A percentile compares a stretch with the other conserved stretches of the same genome.
phyloP scores from a whole-genome alignment of 2,329 filamentous ascomycete species.

The Elsinoe perseae region DNA sequence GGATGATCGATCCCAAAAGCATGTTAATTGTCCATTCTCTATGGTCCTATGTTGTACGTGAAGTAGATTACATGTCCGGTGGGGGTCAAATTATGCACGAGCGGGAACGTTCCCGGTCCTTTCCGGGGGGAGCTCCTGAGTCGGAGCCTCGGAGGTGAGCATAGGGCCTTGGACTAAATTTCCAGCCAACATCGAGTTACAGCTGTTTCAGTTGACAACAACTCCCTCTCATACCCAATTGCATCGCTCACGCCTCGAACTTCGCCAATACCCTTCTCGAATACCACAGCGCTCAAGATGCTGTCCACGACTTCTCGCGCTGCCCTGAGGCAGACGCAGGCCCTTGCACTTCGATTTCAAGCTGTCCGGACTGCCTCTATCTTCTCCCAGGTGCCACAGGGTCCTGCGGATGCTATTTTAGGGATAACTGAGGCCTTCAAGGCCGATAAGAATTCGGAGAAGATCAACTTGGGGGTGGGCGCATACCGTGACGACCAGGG shows the following conservation, averaged over 20 bases:
- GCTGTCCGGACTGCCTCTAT: conserved; percentile 62
- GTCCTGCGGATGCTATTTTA: conserved; percentile 80
- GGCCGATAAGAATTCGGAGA: conserved; percentile 84
- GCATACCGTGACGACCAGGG: conserved; percentile 90
- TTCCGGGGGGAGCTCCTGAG: not conserved
- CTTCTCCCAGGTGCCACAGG: conserved; percentile 87
- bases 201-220: not conserved
- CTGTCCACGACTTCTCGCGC: conserved; percentile 31
- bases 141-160: not conserved
- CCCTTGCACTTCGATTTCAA: conserved; percentile 21
- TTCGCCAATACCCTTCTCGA: not conserved
- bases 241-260: not conserved
- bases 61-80: not conserved
- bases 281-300: conserved; percentile 15
- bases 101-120: not conserved
- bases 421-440: conserved; percentile 99
- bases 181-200: not conserved
- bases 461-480: conserved; percentile 85
- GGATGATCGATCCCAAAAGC: too few species aligned
- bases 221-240: not conserved
- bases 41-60: not conserved
- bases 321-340: conserved; percentile 18
- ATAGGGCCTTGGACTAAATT: not conserved
- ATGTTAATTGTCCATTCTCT: not conserved
- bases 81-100: not conserved